Conservation (phyloP, 2,329 filamentous ascomycete species). For the Cryphonectria parasitica region DNA sequence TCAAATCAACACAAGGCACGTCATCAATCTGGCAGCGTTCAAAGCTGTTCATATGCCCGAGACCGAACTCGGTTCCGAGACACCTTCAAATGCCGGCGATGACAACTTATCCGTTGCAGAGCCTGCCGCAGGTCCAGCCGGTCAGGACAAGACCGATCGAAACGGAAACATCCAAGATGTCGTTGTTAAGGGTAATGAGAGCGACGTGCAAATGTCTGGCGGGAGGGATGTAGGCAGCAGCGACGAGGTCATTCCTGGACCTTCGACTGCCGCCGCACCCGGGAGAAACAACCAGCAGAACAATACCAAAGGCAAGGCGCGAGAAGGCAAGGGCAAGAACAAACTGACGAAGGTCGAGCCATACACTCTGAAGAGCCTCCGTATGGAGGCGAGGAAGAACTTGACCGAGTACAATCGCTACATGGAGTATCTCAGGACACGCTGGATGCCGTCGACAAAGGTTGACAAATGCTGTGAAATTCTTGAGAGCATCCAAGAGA, state of each 20-base stretch:
- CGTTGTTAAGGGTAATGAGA: slow-evolving; percentile 51
- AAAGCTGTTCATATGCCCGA: slow-evolving; percentile 71
- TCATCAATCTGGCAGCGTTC: slow-evolving; percentile 77
- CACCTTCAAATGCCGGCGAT: slow-evolving; percentile 35
- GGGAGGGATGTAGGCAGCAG: slow-evolving; percentile 31
- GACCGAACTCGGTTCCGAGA: slow-evolving; percentile 36
- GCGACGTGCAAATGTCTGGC: slow-evolving; percentile 30
- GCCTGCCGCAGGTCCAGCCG: slow-evolving; percentile 35
- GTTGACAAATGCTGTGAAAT: slow-evolving; percentile 71
- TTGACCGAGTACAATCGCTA: slow-evolving; percentile 69
- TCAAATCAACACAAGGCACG: slow-evolving; percentile 65
- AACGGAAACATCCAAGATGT: slow-evolving; percentile 56
- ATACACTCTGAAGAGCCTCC: slow-evolving; percentile 51
- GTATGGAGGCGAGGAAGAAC: slow-evolving; percentile 68
- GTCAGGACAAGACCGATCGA: slow-evolving; percentile 39
- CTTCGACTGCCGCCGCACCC: slow-evolving; percentile 23
- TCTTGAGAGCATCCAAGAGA: slow-evolving; percentile 50
- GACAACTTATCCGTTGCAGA: slow-evolving; percentile 39
- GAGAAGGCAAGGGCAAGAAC: slow-evolving; percentile 49
- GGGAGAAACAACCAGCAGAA: slow-evolving; percentile 35
- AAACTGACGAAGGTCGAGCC: slow-evolving; percentile 46
- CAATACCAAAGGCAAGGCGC: slow-evolving; percentile 41
- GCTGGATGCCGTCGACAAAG: slow-evolving; percentile 77
- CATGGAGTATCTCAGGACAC: slow-evolving; percentile 67
- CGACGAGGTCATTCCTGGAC: slow-evolving; percentile 19